Percentiles rank a stretch among this genome's conserved stretches.
These are phyloP conservation scores for Rhytidhysteron rufulum DNA, from an alignment of 2,329 filamentous ascomycete species.

Conservation along the genomic window DNA sequence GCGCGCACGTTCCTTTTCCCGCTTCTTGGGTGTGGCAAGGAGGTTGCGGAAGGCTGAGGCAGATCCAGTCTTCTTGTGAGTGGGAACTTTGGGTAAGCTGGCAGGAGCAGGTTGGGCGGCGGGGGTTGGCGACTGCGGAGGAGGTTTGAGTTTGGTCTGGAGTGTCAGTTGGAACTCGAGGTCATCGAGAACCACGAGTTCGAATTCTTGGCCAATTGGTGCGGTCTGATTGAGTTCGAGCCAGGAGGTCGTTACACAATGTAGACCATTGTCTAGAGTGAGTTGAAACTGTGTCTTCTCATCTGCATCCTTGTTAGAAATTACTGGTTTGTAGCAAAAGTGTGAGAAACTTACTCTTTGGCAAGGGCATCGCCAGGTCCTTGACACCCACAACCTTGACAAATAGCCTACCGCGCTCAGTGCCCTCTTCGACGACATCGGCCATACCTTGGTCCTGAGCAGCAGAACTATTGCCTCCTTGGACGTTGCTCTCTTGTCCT, in stretches of 20 bases:
- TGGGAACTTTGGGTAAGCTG: conserved; percentile 62
- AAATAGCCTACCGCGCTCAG: conserved; percentile 86
- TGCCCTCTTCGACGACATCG: conserved; percentile 67
- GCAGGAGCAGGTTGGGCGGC: conserved; percentile 38
- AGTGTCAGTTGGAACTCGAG: conserved; percentile 98
- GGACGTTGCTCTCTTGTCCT: conserved; percentile 78
- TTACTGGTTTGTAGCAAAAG: not conserved
- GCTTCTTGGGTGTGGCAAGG: conserved; percentile 84
- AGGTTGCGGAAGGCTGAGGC: conserved; percentile 75
- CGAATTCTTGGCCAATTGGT: conserved; percentile 96
- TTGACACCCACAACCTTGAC: conserved; percentile 99
- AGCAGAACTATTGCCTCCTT: conserved; percentile 58
- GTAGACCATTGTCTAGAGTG: conserved; percentile 95
- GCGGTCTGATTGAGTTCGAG: conserved; percentile 87
- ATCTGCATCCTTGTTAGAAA: conserved; percentile 47
- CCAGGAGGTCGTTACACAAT: conserved; percentile 96
- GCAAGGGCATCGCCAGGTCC: conserved; percentile 85
- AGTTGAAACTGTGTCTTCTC: conserved; percentile 93
- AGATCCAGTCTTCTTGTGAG: conserved; percentile 74
- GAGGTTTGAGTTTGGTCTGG: conserved; percentile 87
- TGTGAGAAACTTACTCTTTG: conserved; percentile 65
- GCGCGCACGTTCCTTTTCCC: conserved; percentile 81
- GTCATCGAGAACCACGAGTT: conserved; percentile 93
- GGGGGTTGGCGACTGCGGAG: conserved; percentile 46
- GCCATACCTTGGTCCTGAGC: conserved; percentile 65